Evolutionary conservation across 1,139 yeast genomes (phyloP).

Genomic region (Hemisphaericaspora xylanilytica): DNA sequence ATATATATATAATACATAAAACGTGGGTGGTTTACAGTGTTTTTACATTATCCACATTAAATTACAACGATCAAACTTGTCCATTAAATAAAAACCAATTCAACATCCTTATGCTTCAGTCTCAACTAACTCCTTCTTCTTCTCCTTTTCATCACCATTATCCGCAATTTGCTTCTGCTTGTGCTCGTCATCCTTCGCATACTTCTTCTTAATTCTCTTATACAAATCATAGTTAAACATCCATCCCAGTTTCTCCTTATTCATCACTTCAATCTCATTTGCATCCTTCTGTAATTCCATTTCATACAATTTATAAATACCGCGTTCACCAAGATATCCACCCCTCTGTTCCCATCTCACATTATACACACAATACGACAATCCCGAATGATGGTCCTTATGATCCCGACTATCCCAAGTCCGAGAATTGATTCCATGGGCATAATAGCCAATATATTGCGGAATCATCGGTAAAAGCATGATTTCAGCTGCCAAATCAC

Average conservation of each 20-base stretch:
- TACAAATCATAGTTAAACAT: conserved; percentile 28
- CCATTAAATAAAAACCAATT: no score
- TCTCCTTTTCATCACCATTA: background rate
- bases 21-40: no score
- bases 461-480: conserved; percentile 67
- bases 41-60: no score
- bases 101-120: no score
- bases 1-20: no score
- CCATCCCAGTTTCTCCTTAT: conserved; percentile 30
- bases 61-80: no score
- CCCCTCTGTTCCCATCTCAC: conserved; percentile 50
- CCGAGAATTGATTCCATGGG: conserved; percentile 71
- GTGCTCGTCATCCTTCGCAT: conserved; percentile 8
- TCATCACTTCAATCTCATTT: conserved; percentile 17
- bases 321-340: conserved; percentile 29
- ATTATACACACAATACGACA: conserved; percentile 56
- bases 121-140: no score
- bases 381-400: conserved; percentile 60
- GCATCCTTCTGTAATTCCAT: conserved; percentile 27
- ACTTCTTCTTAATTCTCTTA: conserved; percentile 27
- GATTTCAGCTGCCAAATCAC: conserved; percentile 68
- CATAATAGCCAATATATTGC: conserved; percentile 58
- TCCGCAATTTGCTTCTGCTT: no score
- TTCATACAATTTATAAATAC: conserved; percentile 29
- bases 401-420: conserved; percentile 50